Percentiles rank a stretch among this genome's conserved stretches.
These are phyloP conservation scores for Galerina marginata DNA, from an alignment of 768 basidiomycete species.

Conservation along the genomic window DNA sequence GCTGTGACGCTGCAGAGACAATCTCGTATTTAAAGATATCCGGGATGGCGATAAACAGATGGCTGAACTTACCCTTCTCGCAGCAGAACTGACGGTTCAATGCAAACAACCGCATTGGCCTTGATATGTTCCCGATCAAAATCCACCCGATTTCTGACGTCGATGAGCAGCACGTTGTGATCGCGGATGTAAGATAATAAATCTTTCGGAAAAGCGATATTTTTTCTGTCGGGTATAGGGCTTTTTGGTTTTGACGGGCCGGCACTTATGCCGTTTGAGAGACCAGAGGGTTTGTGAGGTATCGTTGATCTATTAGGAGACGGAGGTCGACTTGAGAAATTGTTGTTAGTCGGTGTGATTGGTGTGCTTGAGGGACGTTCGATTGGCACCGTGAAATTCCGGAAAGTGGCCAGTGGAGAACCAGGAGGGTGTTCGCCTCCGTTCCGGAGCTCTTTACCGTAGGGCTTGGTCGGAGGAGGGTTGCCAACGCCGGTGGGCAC, in stretches of 20 bases:
- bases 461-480: slow-evolving; percentile 30
- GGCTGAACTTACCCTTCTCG: slow-evolving; percentile 63
- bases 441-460: slow-evolving; percentile 26
- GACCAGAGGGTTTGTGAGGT: slow-evolving; percentile 37
- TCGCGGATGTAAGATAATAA: slow-evolving; percentile 61
- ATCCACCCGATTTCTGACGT: slow-evolving; percentile 79
- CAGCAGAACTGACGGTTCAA: slow-evolving; percentile 80
- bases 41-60: slow-evolving; percentile 1
- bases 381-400: slow-evolving; percentile 46
- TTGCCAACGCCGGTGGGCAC: slow-evolving; percentile 46
- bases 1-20: slow-evolving; percentile 60
- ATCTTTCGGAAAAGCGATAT: slow-evolving; percentile 62
- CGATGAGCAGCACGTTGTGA: slow-evolving; percentile 77
- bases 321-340: slow-evolving; percentile 65
- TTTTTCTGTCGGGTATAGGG: slow-evolving; percentile 56
- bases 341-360: slow-evolving; percentile 59
- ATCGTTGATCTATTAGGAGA: slow-evolving; percentile 48
- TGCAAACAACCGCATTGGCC: slow-evolving; percentile 72
- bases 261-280: slow-evolving; percentile 37
- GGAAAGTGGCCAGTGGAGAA: slow-evolving; percentile 36
- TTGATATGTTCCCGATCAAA: slow-evolving; percentile 79
- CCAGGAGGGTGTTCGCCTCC: slow-evolving; percentile 28
- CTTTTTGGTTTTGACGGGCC: slow-evolving; percentile 40
- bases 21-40: slow-evolving; percentile 1
- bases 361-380: slow-evolving; percentile 76